Base-by-base conservation (phyloP, 768 basidiomycete species). In the Boletellus sp. region DNA sequence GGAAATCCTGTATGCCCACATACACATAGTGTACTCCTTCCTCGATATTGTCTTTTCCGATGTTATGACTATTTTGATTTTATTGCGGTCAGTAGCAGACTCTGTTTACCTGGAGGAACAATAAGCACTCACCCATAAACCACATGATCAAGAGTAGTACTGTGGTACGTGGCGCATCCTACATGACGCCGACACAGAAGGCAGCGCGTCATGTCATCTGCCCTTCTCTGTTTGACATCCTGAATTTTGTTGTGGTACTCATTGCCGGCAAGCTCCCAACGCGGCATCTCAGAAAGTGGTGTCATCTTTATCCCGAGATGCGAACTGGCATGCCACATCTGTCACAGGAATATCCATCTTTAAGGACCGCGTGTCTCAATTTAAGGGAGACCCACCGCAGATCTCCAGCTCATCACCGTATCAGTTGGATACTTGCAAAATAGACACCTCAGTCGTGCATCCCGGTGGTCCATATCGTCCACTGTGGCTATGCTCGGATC, bases 401-500 rank as follows among this genome's bases (percentile, higher is more conserved):
- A 12, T 32, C 42, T 52, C 51, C 51, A 52, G 10, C 35, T 3
- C 45, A 47, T 46, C 11, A 42, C 23, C 12, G 13, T 23, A 19
- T 40, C 16, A 9, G 6, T 5, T 31, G 6, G 20, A 13, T 6
- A 2, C 23, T 16, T 4, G 31, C 50, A 48, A n/a, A 6, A 12
- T 7, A 43, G 17, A 19, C 56, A 57, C 4, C 0, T 39, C 16
- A 57, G n/a, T 24, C 50, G 47, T 39, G 34, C 44, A 37, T 55
- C 36, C 19, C 24, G 43, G 4, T 9, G 33, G 16, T 57, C 50
- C 56, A 57, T 56, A 10, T 57, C 50, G 12, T 48, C 56, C 7
- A 15, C 23, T 2, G 47, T 57, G n/a, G 56, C 54, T 15, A 49
- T 23, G 8, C 20, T 38, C 3, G 46, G 55, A 24, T 55, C 49